Base-by-base conservation (phyloP, 2,329 filamentous ascomycete genomes). In the Phaeomoniella chlamydospora region DNA sequence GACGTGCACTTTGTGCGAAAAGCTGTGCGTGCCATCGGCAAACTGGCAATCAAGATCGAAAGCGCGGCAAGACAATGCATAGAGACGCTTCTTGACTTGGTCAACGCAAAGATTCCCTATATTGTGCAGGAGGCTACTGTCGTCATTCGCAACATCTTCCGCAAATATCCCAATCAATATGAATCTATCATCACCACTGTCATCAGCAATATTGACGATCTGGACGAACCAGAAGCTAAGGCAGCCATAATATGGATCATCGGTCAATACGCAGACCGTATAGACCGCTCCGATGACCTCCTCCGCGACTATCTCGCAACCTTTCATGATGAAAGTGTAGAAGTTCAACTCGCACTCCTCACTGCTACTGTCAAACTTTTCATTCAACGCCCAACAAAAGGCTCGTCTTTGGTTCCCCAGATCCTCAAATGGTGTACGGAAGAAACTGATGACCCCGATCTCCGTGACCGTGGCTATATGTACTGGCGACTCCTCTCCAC, bases 221-320 rank as follows among this genome's bases (percentile, higher is more conserved):
- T 98, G 34, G 90, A 98, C 55, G 90, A 98, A 56, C 88, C 90
- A 2, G 90, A 98, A 58, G 90, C 90, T 32, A 98, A 98, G 57
- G 87, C 90, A 2, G 90, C 90, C 39, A 94, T 98, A 77, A 90
- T 98, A 31, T 98, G 90, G 90, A 90, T 98, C 22, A 98, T 98
- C 53, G 90, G 90, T 2, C 85, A 98, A 56, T 98, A 98, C 50
- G 90, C 90, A 6, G 86, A 92, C 53, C 80, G 90, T 31, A 98
- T 98, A 48, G 90, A 98, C 55, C 96, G 98, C 56, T 90, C 84
- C 12, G 90, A 96, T 48, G 83, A 80, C 0, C 68, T 98, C 2
- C 70, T 98, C 5, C 88, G 98, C 49, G 90, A 98, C 56, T 98
- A 96, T 55, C 57, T 98, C 5, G 88, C 88, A 53, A 82, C 84